phyloP scores from a whole-genome alignment of 805 yeast species.

The Diddensiella caesifluorescens region DNA sequence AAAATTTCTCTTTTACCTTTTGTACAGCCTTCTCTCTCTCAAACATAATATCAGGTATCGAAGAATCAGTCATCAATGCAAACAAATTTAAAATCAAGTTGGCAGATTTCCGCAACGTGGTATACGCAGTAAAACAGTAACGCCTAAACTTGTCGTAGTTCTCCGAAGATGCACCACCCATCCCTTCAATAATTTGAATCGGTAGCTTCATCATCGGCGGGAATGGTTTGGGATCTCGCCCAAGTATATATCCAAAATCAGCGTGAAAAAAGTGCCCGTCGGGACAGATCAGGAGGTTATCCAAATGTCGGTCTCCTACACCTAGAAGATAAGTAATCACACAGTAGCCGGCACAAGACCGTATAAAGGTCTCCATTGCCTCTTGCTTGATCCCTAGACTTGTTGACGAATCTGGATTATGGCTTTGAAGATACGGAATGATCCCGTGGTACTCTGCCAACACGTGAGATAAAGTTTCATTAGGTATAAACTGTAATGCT shows the following conservation, averaged over 20 bases:
- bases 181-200: slow-evolving; percentile 93
- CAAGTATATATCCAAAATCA: slow-evolving; percentile 93
- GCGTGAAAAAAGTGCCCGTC: slow-evolving; percentile 95
- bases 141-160: slow-evolving; percentile 83
- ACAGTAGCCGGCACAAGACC: slow-evolving; percentile 96
- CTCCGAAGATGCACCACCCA: slow-evolving; percentile 88
- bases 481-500: slow-evolving; percentile 89
- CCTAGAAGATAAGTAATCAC: slow-evolving; percentile 92
- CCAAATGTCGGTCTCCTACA: slow-evolving; percentile 96
- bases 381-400: slow-evolving; percentile 45
- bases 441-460: slow-evolving; percentile 65
- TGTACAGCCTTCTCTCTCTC: slow-evolving; percentile 84
- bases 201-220: slow-evolving; percentile 98
- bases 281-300: slow-evolving; percentile 73
- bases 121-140: slow-evolving; percentile 91
- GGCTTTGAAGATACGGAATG: slow-evolving; percentile 58
- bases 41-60: slow-evolving; percentile 76
- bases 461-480: slow-evolving; percentile 79
- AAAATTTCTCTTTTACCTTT: slow-evolving; percentile 91
- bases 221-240: slow-evolving; percentile 97
- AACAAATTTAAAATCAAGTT: slow-evolving; percentile 84
- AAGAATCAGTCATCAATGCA: slow-evolving; percentile 86
- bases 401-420: slow-evolving; percentile 48
- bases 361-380: slow-evolving; percentile 89
- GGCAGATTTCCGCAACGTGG: slow-evolving; percentile 82